Conservation (phyloP, 306 rosid genomes). For the Acacia crassicarpa region DNA sequence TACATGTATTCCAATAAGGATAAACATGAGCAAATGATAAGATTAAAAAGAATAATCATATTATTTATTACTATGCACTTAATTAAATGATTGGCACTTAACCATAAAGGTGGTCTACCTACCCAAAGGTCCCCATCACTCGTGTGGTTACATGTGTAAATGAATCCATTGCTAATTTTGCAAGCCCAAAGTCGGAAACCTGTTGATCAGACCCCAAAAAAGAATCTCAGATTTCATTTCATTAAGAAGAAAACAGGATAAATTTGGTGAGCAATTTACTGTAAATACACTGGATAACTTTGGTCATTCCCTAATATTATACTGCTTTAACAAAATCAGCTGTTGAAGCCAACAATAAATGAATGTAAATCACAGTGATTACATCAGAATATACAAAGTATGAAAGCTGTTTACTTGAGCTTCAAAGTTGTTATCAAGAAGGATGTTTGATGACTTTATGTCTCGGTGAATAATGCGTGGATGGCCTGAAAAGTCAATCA, state of each 20-base stretch:
- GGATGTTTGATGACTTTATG: slow-evolving; percentile 97
- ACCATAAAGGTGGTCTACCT: slow-evolving; percentile 31
- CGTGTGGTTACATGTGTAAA: slow-evolving; percentile 93
- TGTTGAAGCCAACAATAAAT: slow-evolving; percentile 3
- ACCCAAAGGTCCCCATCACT: slow-evolving; percentile 99
- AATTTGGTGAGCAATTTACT: not conserved
- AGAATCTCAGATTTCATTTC: slow-evolving; percentile 1
- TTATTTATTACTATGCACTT: slow-evolving; percentile 6
- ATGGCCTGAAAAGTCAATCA: slow-evolving; percentile 72
- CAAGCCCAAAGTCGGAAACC: slow-evolving; percentile 99
- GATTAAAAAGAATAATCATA: not conserved
- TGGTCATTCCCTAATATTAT: not conserved
- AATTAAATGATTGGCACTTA: slow-evolving; percentile 8
- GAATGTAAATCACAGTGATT: slow-evolving; percentile 9
- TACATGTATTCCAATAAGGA: not conserved
- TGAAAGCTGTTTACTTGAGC: slow-evolving; percentile 66
- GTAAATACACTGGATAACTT: not conserved
- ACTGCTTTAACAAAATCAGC: slow-evolving; percentile 24
- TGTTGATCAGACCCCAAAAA: slow-evolving; percentile 41
- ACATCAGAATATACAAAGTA: slow-evolving; percentile 16
- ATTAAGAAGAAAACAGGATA: not conserved
- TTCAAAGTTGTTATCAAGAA: slow-evolving; percentile 79
- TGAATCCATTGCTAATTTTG: slow-evolving; percentile 84
- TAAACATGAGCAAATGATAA: not conserved
- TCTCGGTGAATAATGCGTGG: slow-evolving; percentile 99